Evolutionary conservation across 192 early-diverging fungal genomes (phyloP), one percentile per base, ranked within the genome.

Genomic region (Coemansia sp.): DNA sequence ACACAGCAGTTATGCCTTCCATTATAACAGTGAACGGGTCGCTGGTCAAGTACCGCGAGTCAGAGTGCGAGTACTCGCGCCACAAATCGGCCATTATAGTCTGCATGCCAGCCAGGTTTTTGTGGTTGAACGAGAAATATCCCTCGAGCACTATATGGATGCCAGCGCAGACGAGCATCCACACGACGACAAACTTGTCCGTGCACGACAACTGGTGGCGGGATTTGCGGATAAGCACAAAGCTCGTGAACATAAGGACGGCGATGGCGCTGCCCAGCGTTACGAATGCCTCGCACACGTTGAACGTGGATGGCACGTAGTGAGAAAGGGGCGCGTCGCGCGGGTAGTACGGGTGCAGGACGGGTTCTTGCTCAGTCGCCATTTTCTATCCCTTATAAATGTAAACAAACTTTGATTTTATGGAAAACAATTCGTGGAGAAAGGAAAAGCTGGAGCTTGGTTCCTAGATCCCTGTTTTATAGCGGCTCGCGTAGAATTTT

Each of bases 1-100:
- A 77, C 54, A 94, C 89, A 28, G 89, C 89, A 22, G 95, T 98
- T 52, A 95, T 88, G 17, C 83, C 82, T 81, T 98, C 95, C 86
- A 96, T 89, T 63, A 89, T 84, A 21, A 90, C 69, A 3, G 94
- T 89, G 60, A 94, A 90, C 7, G 88, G 81, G 57, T 98, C 95
- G 49, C 82, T 84, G 23, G 84, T 83, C 84, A 96, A 78, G 72
- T 98, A 98, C 37, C 94, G 78, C 19, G 93, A 95, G 74, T 98
- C 95, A 37, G 86, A 85, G 60, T 87, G 80, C 1, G 92, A 69
- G 78, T 98, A 98, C 76, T 98, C 94, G 82, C 93, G 94, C 92
- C 92, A 98, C 59, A 93, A 60, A 42, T 94, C 85, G 6, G 84
- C 91, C 37, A 94, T 48, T 5, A 92, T 60, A 21, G 62, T 72